phyloP scores from a whole-genome alignment of 1,139 yeast species.

The Arxiozyma bovina region DNA sequence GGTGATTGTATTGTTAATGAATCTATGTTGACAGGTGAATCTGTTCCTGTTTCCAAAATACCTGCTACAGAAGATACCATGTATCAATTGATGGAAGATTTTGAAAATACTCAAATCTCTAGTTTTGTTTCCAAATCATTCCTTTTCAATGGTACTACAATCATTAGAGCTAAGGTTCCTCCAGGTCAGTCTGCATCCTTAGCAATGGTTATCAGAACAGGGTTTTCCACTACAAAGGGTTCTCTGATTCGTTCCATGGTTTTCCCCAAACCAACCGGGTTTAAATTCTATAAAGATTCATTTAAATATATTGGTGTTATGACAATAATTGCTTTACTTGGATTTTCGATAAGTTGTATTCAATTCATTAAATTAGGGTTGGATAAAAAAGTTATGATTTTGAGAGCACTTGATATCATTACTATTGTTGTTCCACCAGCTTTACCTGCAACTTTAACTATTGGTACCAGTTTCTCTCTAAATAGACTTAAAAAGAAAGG shows the following conservation, averaged over 20 bases:
- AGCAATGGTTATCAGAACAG: slow-evolving; percentile 83
- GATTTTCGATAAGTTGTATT: slow-evolving; percentile 74
- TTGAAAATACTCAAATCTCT: slow-evolving; percentile 48
- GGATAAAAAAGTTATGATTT: slow-evolving; percentile 57
- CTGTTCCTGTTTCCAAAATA: slow-evolving; percentile 85
- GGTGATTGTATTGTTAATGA: slow-evolving; percentile 95
- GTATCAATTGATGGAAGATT: slow-evolving; percentile 44
- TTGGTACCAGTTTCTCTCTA: slow-evolving; percentile 90
- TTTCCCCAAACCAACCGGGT: slow-evolving; percentile 89
- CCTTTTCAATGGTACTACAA: slow-evolving; percentile 79
- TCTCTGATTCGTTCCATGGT: slow-evolving; percentile 88
- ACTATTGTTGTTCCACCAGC: slow-evolving; percentile 99
- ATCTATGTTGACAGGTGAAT: slow-evolving; percentile 94
- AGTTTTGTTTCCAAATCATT: slow-evolving; percentile 63
- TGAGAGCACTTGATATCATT: slow-evolving; percentile 85
- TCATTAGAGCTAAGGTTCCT: slow-evolving; percentile 69
- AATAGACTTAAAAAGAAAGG: slow-evolving; percentile 57
- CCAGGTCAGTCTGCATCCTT: slow-evolving; percentile 46
- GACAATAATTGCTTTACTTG: slow-evolving; percentile 76
- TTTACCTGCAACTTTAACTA: slow-evolving; percentile 90
- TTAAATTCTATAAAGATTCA: slow-evolving; percentile 88
- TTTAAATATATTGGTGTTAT: slow-evolving; percentile 92
- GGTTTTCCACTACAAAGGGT: slow-evolving; percentile 95
- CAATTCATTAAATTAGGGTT: slow-evolving; percentile 74
- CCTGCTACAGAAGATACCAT: slow-evolving; percentile 60